These are phyloP conservation scores for Larix sibirica DNA, from an alignment of 83 land plant species.

Conservation along the genomic window DNA sequence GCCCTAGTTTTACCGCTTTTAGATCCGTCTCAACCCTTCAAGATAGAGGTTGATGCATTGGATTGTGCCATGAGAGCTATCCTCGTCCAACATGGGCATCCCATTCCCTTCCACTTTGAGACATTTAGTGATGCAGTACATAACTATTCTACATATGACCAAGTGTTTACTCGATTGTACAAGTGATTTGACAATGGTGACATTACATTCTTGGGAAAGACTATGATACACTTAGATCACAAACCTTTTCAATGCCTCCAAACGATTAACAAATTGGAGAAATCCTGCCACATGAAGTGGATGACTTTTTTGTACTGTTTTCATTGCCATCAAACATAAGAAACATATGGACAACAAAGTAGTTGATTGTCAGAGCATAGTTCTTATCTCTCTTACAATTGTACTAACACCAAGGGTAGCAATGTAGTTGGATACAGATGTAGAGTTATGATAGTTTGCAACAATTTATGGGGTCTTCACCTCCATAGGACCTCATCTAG, in stretches of 20 bases:
- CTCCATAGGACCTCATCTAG: no score
- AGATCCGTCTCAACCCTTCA: no score
- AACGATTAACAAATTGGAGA: no score
- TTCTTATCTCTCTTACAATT: neutral
- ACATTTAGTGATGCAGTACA: no score
- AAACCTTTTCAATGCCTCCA: neutral
- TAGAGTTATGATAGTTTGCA: no score
- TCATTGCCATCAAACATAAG: neutral
- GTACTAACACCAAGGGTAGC: neutral
- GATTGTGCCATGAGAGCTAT: no score
- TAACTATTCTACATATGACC: no score
- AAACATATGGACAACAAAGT: neutral
- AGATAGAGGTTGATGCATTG: no score
- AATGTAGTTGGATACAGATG: neutral
- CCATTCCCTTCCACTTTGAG: no score
- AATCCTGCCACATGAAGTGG: neutral
- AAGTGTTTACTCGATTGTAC: neutral
- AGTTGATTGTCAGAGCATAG: neutral
- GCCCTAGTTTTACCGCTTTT: no score
- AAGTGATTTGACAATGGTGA: neutral
- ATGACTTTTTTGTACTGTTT: neutral
- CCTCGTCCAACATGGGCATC: no score
- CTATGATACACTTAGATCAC: neutral
- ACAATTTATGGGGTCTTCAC: no score
- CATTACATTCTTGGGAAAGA: neutral